phyloP scores from a whole-genome alignment of 176 grass and related monocot species.

The Ensete ventricosum region DNA sequence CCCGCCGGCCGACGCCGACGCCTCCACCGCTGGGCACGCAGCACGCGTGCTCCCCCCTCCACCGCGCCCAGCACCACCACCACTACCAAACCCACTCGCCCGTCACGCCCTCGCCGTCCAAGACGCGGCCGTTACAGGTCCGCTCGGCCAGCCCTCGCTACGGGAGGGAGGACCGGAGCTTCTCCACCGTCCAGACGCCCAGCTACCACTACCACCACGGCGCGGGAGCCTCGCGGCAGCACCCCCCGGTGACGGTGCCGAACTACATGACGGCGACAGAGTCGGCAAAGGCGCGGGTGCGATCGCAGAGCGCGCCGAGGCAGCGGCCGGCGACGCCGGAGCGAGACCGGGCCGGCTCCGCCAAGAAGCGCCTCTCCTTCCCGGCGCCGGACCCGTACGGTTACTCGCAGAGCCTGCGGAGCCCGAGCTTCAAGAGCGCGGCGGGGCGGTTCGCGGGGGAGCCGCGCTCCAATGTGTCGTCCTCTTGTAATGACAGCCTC shows the following conservation, averaged over 20 bases:
- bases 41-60: conserved; percentile 24
- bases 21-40: conserved; percentile 23
- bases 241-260: conserved; percentile 25
- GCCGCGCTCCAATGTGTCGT: conserved; percentile 71
- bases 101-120: conserved; percentile 64
- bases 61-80: conserved; percentile 34
- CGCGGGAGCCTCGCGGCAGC: background rate
- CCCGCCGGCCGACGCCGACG: conserved; percentile 5
- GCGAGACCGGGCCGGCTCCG: conserved; percentile 24
- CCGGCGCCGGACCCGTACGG: conserved; percentile 43
- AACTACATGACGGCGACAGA: conserved; percentile 97
- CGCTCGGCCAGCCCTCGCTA: conserved; percentile 74
- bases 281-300: conserved; percentile 70
- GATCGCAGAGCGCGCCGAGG: conserved; percentile 75
- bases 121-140: conserved; percentile 49
- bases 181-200: conserved; percentile 34
- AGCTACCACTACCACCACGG: conserved; percentile 37
- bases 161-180: conserved; percentile 10
- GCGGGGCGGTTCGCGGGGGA: conserved; percentile 59
- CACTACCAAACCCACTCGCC: conserved; percentile 33
- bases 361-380: conserved; percentile 86
- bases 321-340: conserved; percentile 68
- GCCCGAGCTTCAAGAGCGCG: conserved; percentile 93
- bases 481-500: conserved; percentile 69
- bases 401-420: conserved; percentile 49